Base-by-base conservation (phyloP, 257 asterid species). In the Leonotis leonurus region DNA sequence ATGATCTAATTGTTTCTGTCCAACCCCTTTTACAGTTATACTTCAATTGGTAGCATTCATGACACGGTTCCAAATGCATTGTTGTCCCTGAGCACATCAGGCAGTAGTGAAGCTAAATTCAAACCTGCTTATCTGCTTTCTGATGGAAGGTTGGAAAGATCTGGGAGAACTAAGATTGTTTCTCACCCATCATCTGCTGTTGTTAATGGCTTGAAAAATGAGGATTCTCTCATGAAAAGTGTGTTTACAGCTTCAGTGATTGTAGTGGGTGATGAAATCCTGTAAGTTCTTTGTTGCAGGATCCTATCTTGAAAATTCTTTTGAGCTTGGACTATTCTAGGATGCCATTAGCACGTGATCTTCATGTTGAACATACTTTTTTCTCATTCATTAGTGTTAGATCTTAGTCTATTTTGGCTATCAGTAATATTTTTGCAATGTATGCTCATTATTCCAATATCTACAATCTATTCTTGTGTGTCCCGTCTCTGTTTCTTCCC, bases 31-130 rank as follows among this genome's bases (percentile, higher is more conserved):
- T 54, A 79, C 87, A 92, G 97, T 52, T 92, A 92, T 64, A 92
- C 99, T 52, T 92, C 99, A 61, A 83, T 92, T 37, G 97, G 99
- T 64, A 92, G 99, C 80, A 85, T 92, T 76, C 95, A 92, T 35
- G 95, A 92, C 61, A 89, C 99, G 9, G 85, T 89, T 71, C 99
- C 96, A 35, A 92, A 92, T 63, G 85, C 82, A 41, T 71, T 79
- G 54, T 72, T 92, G 75, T 73, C 79, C 77, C 45, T 26, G 52
- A 74, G 70, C 60, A 76, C 80, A 64, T 52, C 89, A n/a, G 62
- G 40, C 18, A 74, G 58, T 27, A 51, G 70, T 56, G 77, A 77
- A 82, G 88, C 71, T 56, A 79, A 78, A 56, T 89, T 77, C 73
- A 83, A 69, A 51, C 99, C 97, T 40, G 97, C 99, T 7, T 89